Conservation (phyloP, 257 asterid genomes). For the Gentiana dahurica region DNA sequence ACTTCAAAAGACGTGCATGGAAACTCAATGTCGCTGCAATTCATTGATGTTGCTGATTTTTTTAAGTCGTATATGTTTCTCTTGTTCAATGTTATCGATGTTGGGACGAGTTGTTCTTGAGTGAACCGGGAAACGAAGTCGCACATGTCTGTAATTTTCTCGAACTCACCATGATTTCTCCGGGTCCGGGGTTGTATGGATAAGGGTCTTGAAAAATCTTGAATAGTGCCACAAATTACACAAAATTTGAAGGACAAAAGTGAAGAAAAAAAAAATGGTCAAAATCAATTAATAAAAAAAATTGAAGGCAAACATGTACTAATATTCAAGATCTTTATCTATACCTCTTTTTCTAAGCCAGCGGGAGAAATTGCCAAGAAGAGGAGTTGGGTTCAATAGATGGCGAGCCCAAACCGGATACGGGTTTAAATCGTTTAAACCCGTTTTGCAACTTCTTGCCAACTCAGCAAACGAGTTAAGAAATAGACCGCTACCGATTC, state of each 20-base stretch:
- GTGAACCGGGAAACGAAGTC: constrained; percentile 27
- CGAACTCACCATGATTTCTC: constrained; percentile 34
- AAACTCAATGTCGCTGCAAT: neutral
- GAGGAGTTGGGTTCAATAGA: constrained; percentile 18
- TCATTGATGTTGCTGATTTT: neutral
- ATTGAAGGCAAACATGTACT: no score
- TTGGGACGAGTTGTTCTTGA: constrained; percentile 34
- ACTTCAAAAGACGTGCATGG: constrained; percentile 52
- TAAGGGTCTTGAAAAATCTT: no score
- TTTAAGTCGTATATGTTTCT: constrained; percentile 31
- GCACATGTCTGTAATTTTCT: constrained; percentile 30
- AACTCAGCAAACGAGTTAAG: constrained; percentile 52
- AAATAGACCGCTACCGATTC: constrained; percentile 49
- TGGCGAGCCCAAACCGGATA: constrained; percentile 43
- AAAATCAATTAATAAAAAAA: no score
- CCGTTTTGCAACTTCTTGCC: constrained; percentile 19
- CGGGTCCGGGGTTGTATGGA: neutral
- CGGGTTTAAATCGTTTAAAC: constrained; percentile 13
- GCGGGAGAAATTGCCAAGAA: no score
- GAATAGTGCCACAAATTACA: no score
- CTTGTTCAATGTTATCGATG: constrained; percentile 27
- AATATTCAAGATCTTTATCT: no score
- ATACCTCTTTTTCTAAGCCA: no score
- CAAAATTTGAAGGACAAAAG: no score
- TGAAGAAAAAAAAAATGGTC: no score